These are phyloP conservation scores for Rhizopus delemar DNA, from an alignment of 371 early-diverging fungal genomes.

Conservation along the genomic window DNA sequence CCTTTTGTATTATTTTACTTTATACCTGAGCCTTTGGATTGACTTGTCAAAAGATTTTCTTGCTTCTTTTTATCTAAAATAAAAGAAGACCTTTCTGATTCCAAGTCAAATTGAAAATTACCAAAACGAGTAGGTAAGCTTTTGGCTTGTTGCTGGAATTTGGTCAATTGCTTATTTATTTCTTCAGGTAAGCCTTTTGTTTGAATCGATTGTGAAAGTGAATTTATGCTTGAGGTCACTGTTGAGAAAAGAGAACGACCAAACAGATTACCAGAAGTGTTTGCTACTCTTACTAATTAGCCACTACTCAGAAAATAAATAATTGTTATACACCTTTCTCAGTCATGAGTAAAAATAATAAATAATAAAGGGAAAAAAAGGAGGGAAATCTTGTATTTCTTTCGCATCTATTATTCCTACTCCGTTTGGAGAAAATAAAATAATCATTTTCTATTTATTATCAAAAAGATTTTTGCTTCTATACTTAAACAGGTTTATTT, in stretches of 20 bases:
- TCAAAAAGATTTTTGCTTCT: not conserved
- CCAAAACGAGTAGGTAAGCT: conserved; percentile 39
- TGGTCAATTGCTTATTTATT: conserved; percentile 28
- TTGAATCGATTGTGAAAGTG: conserved; percentile 29
- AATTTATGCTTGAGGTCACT: conserved; percentile 20
- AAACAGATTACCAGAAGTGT: conserved; percentile 11
- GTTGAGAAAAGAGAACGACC: conserved; percentile 20
- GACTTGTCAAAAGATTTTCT: conserved; percentile 12
- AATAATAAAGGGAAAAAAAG: not conserved
- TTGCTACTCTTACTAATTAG: not conserved
- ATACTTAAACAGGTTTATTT: too few species aligned
- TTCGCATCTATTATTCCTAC: too few species aligned
- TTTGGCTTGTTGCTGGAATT: conserved; percentile 40
- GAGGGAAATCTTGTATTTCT: too few species aligned
- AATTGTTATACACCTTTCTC: not conserved
- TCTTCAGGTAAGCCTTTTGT: conserved; percentile 13
- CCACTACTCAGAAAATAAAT: too few species aligned
- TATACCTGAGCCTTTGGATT: conserved; percentile 21
- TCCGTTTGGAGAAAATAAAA: too few species aligned
- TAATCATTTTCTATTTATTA: too few species aligned
- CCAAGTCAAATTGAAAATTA: conserved; percentile 36
- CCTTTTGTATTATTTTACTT: not conserved
- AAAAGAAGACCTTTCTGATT: conserved; percentile 28
- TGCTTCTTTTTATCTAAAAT: conserved; percentile 11
- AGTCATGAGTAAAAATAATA: not conserved